A percentile compares a stretch with the other conserved stretches of the same genome.
Evolutionary conservation across 352 stramenopile species (phyloP).

Genomic region (Phytopythium litorale): DNA sequence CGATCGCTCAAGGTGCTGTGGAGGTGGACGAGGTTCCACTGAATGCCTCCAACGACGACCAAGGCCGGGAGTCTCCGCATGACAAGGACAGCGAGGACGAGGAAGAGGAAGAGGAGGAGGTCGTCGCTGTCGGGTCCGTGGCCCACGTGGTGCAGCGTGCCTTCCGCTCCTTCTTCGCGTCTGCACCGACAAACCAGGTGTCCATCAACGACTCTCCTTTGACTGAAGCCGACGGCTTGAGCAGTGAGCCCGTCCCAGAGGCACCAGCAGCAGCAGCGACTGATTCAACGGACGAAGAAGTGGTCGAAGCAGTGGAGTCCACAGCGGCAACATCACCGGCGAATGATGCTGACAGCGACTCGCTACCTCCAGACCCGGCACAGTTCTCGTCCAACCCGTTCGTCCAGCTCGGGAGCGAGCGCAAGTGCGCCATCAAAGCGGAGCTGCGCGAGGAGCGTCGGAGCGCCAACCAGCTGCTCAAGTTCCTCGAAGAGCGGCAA

Average conservation of each 20-base stretch:
- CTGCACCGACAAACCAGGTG: neutral
- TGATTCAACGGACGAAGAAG: neutral
- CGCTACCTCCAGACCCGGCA: neutral
- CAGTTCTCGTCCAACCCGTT: conserved; percentile 20
- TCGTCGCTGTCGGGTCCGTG: conserved; percentile 67
- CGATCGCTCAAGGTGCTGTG: neutral
- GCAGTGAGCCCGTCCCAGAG: neutral
- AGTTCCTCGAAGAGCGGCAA: conserved; percentile 48
- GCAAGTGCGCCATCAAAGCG: conserved; percentile 33
- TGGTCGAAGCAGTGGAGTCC: neutral
- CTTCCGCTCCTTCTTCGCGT: conserved; percentile 58
- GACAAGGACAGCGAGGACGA: conserved; percentile 10
- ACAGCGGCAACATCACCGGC: neutral
- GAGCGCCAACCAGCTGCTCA: conserved; percentile 30
- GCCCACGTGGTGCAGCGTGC: conserved; percentile 68
- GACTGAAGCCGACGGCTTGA: neutral
- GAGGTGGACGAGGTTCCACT: neutral
- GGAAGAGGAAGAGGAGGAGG: conserved; percentile 50
- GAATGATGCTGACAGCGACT: neutral
- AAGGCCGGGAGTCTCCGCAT: neutral
- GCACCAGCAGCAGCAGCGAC: neutral
- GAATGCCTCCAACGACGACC: neutral
- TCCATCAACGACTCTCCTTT: neutral
- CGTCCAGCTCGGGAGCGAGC: conserved; percentile 25
- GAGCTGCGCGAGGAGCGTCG: conserved; percentile 26